Evolutionary conservation across 257 asterid genomes (phyloP).

Genomic region (Anisodus acutangulus): DNA sequence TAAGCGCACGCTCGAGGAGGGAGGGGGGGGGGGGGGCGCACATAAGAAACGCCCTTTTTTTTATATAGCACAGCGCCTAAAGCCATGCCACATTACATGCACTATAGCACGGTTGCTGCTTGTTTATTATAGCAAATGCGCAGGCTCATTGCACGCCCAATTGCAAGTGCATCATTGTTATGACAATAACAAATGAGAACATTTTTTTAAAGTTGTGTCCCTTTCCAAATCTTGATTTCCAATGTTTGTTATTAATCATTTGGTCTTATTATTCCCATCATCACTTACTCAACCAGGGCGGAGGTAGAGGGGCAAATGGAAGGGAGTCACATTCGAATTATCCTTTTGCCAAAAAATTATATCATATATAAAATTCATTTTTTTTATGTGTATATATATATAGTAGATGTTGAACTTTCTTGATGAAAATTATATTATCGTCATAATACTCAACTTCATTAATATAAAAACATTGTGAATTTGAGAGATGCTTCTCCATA

Average conservation of each 20-base stretch:
- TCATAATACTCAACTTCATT: too few relatives aligned
- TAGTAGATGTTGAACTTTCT: too few relatives aligned
- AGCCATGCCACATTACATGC: neutral
- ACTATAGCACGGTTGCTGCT: neutral
- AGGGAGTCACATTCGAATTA: too few relatives aligned
- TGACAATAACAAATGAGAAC: neutral
- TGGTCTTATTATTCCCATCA: neutral
- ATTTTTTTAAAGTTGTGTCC: neutral
- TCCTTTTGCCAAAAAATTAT: too few relatives aligned
- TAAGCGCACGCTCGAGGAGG: neutral
- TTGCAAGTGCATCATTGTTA: constrained; percentile 15
- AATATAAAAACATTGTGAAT: too few relatives aligned
- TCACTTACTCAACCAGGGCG: neutral
- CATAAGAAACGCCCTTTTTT: too few relatives aligned
- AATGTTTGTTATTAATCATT: neutral
- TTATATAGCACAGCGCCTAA: neutral
- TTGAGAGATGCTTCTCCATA: too few relatives aligned
- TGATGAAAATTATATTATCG: too few relatives aligned
- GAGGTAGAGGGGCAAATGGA: too few relatives aligned
- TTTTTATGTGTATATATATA: too few relatives aligned
- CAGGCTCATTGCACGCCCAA: constrained; percentile 21
- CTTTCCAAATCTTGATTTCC: neutral
- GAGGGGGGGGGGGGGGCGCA: neutral
- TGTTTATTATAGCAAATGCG: neutral
- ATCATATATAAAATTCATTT: too few relatives aligned